A percentile compares a stretch with the other conserved stretches of the same genome.
Conservation (phyloP, 2,329 filamentous ascomycete species). For the Sporothrix pallida region DNA sequence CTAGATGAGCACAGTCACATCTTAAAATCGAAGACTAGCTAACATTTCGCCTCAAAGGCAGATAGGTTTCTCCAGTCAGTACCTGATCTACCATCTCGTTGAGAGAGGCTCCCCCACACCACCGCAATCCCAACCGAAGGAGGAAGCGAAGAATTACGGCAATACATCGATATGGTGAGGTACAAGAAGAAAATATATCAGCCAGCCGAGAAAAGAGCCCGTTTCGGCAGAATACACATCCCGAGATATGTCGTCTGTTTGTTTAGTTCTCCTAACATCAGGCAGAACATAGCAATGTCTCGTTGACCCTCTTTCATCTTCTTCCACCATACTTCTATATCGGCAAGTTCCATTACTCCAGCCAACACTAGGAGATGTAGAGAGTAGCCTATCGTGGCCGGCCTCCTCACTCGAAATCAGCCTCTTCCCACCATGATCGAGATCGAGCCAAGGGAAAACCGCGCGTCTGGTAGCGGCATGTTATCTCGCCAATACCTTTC, state of each 20-base stretch:
- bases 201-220: slow-evolving; percentile 21
- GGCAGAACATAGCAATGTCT: background rate
- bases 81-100: background rate
- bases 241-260: background rate
- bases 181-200: slow-evolving; percentile 9
- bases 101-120: background rate
- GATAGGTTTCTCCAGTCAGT: background rate
- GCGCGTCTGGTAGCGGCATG: background rate
- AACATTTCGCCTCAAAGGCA: no score
- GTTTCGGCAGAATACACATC: slow-evolving; percentile 31
- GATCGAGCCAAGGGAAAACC: background rate
- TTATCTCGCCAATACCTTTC: background rate
- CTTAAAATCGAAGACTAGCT: no score
- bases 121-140: slow-evolving; percentile 8
- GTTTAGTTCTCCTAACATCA: background rate
- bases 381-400: background rate
- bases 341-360: background rate
- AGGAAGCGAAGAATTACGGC: background rate
- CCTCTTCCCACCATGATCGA: slow-evolving; percentile 13
- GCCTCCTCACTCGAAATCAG: background rate
- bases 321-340: background rate
- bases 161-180: background rate
- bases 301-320: background rate
- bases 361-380: background rate
- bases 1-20: no score